phyloP scores from a whole-genome alignment of 1,284 basidiomycete species.

The Lignosus rhinocerotis region DNA sequence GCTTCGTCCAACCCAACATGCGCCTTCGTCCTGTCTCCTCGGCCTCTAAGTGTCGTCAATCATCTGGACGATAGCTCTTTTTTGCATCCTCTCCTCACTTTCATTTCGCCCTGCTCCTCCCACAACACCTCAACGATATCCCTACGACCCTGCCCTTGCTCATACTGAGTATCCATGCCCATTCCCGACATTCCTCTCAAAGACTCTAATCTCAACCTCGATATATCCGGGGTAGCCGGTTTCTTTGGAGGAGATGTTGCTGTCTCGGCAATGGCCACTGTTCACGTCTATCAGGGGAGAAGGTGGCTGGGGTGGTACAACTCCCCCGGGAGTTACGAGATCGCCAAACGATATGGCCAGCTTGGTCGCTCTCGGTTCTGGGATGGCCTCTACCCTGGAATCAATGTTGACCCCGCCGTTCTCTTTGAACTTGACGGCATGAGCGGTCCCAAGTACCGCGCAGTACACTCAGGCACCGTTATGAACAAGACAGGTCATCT shows the following conservation, averaged over 20 bases:
- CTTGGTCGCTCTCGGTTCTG: constrained; percentile 23
- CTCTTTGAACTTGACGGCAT: constrained; percentile 23
- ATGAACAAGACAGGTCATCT: constrained; percentile 22
- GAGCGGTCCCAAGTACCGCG: constrained; percentile 21
- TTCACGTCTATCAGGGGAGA: constrained; percentile 23
- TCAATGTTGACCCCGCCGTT: constrained; percentile 24
- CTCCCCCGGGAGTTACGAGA: constrained; percentile 25
- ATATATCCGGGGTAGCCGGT: constrained; percentile 23
- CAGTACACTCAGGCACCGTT: constrained; percentile 21
- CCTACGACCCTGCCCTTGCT: background rate
- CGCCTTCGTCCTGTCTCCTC: too few species aligned
- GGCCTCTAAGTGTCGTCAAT: too few species aligned
- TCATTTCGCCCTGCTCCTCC: background rate
- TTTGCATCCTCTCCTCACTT: too few species aligned
- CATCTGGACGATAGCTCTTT: too few species aligned
- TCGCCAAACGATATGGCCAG: constrained; percentile 23
- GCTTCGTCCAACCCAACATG: too few species aligned
- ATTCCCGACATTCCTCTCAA: constrained; percentile 14
- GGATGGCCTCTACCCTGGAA: constrained; percentile 23
- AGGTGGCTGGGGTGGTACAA: constrained; percentile 27
- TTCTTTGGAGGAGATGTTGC: constrained; percentile 26
- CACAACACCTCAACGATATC: background rate
- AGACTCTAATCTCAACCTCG: constrained; percentile 17
- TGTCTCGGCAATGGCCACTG: constrained; percentile 24
- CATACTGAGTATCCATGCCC: background rate